These are phyloP conservation scores for Blastomyces emzantsi DNA, from an alignment of 2,329 filamentous ascomycete genomes.

Conservation along the genomic window DNA sequence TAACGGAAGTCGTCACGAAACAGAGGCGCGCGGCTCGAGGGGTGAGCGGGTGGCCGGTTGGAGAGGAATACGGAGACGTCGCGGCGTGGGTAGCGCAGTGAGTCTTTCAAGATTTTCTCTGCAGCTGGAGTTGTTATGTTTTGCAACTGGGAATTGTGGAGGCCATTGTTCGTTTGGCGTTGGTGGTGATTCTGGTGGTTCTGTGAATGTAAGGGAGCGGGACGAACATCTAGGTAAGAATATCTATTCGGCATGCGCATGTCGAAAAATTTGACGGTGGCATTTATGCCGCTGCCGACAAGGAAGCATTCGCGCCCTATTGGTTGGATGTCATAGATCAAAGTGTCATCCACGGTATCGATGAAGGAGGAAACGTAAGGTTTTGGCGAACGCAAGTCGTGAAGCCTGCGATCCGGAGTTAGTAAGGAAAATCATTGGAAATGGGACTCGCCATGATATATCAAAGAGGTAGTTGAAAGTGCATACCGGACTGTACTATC, in stretches of 20 bases:
- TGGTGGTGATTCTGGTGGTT: slow-evolving; percentile 5
- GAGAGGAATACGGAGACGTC: slow-evolving; percentile 39
- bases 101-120: not conserved
- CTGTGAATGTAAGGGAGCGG: slow-evolving; percentile 6
- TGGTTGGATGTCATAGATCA: slow-evolving; percentile 50
- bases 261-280: slow-evolving; percentile 54
- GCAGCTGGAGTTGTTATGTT: not conserved
- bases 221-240: slow-evolving; percentile 24
- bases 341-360: slow-evolving; percentile 49
- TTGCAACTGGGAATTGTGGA: slow-evolving; percentile 11
- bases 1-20: slow-evolving; percentile 25
- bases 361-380: slow-evolving; percentile 42
- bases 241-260: slow-evolving; percentile 39
- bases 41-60: slow-evolving; percentile 18
- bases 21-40: slow-evolving; percentile 11
- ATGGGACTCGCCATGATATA: not conserved
- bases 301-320: slow-evolving; percentile 50
- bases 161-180: not conserved
- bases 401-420: slow-evolving; percentile 36
- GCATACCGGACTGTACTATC: slow-evolving; percentile 44
- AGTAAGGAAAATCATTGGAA: not conserved
- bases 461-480: not conserved
- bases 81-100: slow-evolving; percentile 17
- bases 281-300: slow-evolving; percentile 49
- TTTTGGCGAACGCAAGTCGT: slow-evolving; percentile 49